These are phyloP conservation scores for Acacia concinna DNA, from an alignment of 331 rosid species.

Conservation along the genomic window DNA sequence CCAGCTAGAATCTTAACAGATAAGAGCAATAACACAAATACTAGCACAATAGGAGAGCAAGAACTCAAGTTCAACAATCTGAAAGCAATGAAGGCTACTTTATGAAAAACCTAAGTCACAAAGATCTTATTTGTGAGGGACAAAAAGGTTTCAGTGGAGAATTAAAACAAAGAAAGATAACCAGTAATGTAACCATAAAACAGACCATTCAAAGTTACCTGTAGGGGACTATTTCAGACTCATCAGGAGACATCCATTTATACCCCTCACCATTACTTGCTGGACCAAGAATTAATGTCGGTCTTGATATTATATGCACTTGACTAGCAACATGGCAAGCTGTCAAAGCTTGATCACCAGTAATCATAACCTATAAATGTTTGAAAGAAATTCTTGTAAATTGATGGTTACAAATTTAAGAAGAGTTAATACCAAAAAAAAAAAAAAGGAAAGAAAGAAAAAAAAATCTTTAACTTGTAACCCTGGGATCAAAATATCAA, in stretches of 20 bases:
- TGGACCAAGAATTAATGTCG: slow-evolving; percentile 74
- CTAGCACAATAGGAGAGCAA: background rate
- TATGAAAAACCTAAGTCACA: background rate
- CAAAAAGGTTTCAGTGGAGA: background rate
- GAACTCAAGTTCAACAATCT: background rate
- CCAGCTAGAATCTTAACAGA: slow-evolving; percentile 12
- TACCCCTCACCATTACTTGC: slow-evolving; percentile 57
- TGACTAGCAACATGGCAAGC: slow-evolving; percentile 99
- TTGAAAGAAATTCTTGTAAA: background rate
- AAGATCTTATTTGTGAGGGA: background rate
- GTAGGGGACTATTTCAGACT: slow-evolving; percentile 63
- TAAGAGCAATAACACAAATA: background rate
- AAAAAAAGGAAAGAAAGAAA: background rate
- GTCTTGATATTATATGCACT: slow-evolving; percentile 90
- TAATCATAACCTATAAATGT: slow-evolving; percentile 19
- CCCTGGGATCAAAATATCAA: background rate
- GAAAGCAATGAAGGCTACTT: background rate
- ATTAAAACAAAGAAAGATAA: background rate
- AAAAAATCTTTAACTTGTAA: background rate
- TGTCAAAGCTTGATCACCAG: slow-evolving; percentile 68
- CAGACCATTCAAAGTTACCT: slow-evolving; percentile 43
- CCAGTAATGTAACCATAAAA: background rate
- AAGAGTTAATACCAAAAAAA: background rate
- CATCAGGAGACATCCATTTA: slow-evolving; percentile 92
- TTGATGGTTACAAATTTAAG: background rate